These are phyloP conservation scores for Rhodotorula graminis DNA, from an alignment of 768 basidiomycete species.

Conservation along the genomic window DNA sequence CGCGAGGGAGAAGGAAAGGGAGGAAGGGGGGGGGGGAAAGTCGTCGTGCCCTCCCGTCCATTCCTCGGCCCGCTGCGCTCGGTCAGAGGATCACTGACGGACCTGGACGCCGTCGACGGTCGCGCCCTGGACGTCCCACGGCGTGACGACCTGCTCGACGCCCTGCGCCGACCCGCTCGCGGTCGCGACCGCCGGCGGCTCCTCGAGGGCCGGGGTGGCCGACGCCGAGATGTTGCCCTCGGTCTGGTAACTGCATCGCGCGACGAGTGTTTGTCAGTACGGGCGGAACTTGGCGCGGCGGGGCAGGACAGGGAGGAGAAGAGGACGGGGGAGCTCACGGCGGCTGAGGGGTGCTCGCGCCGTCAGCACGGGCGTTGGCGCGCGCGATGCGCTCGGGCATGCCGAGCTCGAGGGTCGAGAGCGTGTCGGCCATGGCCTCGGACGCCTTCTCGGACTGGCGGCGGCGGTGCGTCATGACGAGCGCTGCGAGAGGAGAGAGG, in stretches of 20 bases:
- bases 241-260: conserved; percentile 3
- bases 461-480: conserved; percentile 36
- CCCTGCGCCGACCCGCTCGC: conserved; percentile 10
- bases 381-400: conserved; percentile 35
- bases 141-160: conserved; percentile 58
- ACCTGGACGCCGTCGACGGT: conserved; percentile 82
- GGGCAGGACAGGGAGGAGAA: neutral
- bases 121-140: conserved; percentile 94
- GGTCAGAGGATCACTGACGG: conserved; percentile 22
- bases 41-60: too few species aligned
- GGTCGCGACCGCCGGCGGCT: conserved; percentile 19
- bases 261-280: too few species aligned
- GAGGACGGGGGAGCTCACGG: conserved; percentile 13
- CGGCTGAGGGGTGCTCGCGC: conserved; percentile 34
- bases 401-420: conserved; percentile 36
- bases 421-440: conserved; percentile 37
- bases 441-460: conserved; percentile 32
- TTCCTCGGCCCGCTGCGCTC: too few species aligned
- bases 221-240: conserved; percentile 24
- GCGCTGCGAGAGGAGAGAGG: conserved; percentile 8
- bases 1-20: neutral
- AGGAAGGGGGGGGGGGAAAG: too few species aligned
- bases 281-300: neutral
- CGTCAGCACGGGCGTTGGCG: conserved; percentile 39
- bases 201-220: conserved; percentile 15